Evolutionary conservation across 805 yeast genomes (phyloP), one percentile per base, ranked within the genome.

Genomic region (Hanseniaspora thailandica): DNA sequence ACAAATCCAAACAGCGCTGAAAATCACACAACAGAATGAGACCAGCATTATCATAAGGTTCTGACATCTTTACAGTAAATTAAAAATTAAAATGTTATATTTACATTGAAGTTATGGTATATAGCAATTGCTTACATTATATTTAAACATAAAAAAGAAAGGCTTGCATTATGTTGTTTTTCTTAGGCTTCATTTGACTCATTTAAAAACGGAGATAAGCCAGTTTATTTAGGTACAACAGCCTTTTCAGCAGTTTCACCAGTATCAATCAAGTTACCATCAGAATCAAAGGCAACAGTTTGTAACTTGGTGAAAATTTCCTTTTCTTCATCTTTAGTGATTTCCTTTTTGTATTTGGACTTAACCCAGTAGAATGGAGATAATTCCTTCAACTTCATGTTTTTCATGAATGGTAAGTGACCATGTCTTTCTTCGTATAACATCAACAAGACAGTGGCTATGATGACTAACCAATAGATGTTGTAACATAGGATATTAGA

Each of bases 401-500:
- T 67, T 69, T 78, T 77, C 63, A 68, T 59, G 72, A 82, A 80
- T 66, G 95, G 89, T 68, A 84, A 73, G 67, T 83, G 89, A 22
- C 95, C 96, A 25, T 68, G 69, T 69, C 74, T 85, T 76, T 90
- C 98, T 73, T 86, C 93, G 70, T 63, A 88, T 58, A 82, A 70
- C 87, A 90, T 78, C 60, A 82, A 68, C 17, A 63, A 50, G 44
- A 90, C 63, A 35, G 74, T 68, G 22, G 71, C 57, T 57, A 84
- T 82, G 53, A 87, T 66, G 39, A 70, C 67, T 52, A 89, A 61
- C 98, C 98, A 90, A 74, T 90, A 90, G 57, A 83, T 59, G 71
- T 87, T 88, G 75, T 90, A 90, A 47, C 89, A 78, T 52, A 90
- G 71, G 56, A 90, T 89, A 5, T 96, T 86, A 55, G 97, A 96